Evolutionary conservation across 225 moss, liverwort and hornwort genomes (phyloP).

Genomic region (Physcomitrellopsis africana): DNA sequence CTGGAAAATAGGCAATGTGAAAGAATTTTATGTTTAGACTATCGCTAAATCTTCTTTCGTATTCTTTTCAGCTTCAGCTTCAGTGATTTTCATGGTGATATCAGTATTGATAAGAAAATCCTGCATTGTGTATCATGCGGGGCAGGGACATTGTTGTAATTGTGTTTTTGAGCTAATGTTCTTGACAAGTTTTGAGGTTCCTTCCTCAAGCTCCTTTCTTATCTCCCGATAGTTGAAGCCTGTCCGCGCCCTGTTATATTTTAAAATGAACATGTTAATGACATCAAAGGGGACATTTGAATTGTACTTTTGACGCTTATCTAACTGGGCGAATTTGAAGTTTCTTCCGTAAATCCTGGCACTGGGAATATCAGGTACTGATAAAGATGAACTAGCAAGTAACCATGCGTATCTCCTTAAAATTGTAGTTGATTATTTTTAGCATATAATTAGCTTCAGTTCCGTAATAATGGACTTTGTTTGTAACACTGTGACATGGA

Average conservation of each 20-base stretch:
- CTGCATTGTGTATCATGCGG: neutral
- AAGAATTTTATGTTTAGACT: neutral
- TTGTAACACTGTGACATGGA: slow-evolving; percentile 12
- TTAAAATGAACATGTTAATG: neutral
- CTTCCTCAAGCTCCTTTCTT: neutral
- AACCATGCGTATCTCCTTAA: no score
- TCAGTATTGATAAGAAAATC: neutral
- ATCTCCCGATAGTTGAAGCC: neutral
- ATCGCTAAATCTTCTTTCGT: neutral
- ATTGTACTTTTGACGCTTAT: no score
- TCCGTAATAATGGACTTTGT: neutral
- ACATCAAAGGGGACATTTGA: neutral
- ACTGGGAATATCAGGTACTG: no score
- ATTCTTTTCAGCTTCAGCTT: neutral
- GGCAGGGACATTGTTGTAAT: neutral
- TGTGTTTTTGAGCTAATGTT: slow-evolving; percentile 4
- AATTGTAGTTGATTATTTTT: neutral
- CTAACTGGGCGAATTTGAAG: no score
- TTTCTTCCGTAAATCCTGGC: no score
- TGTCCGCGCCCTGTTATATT: neutral
- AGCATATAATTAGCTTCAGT: neutral
- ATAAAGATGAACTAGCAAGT: no score
- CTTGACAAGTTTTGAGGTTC: slow-evolving; percentile 13
- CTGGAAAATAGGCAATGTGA: neutral
- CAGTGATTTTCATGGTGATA: neutral